Percentiles rank a stretch among this genome's conserved stretches.
These are phyloP conservation scores for Pelargonium nanum DNA, from an alignment of 345 rosid species.

Conservation along the genomic window DNA sequence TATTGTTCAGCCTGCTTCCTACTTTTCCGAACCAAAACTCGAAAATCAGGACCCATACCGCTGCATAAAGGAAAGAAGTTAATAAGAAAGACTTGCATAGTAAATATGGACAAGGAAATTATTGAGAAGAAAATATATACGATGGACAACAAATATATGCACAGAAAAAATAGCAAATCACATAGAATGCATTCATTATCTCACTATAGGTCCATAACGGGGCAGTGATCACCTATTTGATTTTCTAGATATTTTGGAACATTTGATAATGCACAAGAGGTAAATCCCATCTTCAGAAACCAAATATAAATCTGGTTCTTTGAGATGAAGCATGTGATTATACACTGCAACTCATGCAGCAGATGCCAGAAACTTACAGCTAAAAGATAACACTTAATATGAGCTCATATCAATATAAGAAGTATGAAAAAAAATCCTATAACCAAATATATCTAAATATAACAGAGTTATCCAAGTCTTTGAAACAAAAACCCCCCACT, in stretches of 20 bases:
- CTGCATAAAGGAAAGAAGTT: not conserved
- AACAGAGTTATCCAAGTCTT: not conserved
- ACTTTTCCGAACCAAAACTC: not conserved
- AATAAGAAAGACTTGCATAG: not conserved
- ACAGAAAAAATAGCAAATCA: not conserved
- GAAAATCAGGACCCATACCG: not conserved
- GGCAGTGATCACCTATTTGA: not conserved
- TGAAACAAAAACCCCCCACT: not conserved
- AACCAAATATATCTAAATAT: too few species aligned
- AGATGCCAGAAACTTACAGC: not conserved
- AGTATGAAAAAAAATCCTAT: too few species aligned
- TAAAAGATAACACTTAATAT: too few species aligned
- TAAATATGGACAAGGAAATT: not conserved
- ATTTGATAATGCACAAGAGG: too few species aligned
- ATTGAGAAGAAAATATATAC: not conserved
- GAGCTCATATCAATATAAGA: not conserved
- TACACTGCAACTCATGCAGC: not conserved
- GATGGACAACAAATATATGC: not conserved
- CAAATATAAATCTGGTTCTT: not conserved
- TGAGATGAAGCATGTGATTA: not conserved
- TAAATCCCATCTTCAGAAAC: not conserved
- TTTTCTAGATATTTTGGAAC: not conserved
- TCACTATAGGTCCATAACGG: not conserved
- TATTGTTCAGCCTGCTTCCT: not conserved
- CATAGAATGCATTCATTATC: too few species aligned